These are phyloP conservation scores for Heterobasidion occidentale DNA, from an alignment of 1,284 basidiomycete genomes.

Conservation along the genomic window DNA sequence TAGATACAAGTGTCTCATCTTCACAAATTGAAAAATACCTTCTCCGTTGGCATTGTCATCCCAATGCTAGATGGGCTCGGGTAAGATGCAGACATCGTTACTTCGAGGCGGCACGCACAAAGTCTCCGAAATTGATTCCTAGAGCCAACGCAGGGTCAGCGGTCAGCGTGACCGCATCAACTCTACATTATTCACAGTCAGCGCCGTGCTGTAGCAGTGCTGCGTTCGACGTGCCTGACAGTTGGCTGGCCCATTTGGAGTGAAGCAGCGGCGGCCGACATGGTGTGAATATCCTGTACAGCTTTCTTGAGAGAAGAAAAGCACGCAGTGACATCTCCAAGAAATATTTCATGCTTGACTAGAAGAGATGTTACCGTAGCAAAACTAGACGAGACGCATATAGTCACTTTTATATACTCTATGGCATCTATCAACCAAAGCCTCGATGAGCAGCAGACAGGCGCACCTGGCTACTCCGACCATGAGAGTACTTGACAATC, in stretches of 20 bases:
- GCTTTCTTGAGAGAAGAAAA: constrained; percentile 69
- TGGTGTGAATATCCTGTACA: constrained; percentile 49
- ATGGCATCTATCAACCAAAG: background rate
- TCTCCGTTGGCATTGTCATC: constrained; percentile 46
- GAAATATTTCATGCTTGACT: constrained; percentile 81
- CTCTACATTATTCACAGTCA: constrained; percentile 25
- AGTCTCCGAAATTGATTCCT: constrained; percentile 57
- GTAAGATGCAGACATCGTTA: background rate
- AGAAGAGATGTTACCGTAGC: constrained; percentile 25
- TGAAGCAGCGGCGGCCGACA: constrained; percentile 33
- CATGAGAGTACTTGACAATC: constrained; percentile 80
- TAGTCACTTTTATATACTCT: constrained; percentile 13
- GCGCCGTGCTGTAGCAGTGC: background rate
- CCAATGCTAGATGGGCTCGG: constrained; percentile 41
- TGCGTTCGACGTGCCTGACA: constrained; percentile 37
- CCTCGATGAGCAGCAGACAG: background rate
- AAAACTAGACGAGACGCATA: constrained; percentile 3
- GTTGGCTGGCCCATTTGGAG: constrained; percentile 65
- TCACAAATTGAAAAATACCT: background rate
- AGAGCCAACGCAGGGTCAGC: constrained; percentile 45
- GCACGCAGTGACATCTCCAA: constrained; percentile 73
- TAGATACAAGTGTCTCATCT: background rate
- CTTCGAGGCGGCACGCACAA: constrained; percentile 37
- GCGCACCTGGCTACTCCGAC: constrained; percentile 76
- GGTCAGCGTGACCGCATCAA: constrained; percentile 50